Conservation (phyloP, 2,329 filamentous ascomycete genomes). For the Epichloe scottii region DNA sequence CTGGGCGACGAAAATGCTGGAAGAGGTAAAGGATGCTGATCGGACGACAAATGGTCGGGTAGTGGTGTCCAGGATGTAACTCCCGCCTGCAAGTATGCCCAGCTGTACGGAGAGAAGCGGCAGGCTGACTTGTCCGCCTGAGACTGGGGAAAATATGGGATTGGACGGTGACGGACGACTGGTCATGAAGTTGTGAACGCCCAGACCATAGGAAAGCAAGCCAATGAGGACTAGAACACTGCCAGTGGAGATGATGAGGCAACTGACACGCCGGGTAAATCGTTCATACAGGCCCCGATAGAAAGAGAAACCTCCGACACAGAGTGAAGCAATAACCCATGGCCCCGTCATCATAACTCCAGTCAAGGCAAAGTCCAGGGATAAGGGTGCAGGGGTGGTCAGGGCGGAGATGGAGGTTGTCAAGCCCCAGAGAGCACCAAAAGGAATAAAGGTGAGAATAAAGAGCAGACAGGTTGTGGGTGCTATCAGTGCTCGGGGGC, state of each 20-base stretch:
- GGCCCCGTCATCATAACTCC: conserved; percentile 34
- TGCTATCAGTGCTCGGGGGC: conserved; percentile 34
- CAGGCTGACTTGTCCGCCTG: conserved; percentile 19
- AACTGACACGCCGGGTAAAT: conserved; percentile 21
- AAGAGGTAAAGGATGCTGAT: conserved; percentile 37
- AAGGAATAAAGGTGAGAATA: conserved; percentile 31
- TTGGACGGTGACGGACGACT: conserved; percentile 9
- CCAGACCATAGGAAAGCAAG: conserved; percentile 32
- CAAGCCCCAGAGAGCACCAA: conserved; percentile 34
- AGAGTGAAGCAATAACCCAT: conserved; percentile 26
- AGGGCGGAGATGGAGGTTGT: conserved; percentile 32
- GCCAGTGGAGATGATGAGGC: conserved; percentile 23
- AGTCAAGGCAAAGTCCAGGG: conserved; percentile 24
- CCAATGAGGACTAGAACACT: conserved; percentile 27
- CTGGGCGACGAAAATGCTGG: conserved; percentile 31
- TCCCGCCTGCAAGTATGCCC: conserved; percentile 33
- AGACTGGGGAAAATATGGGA: conserved; percentile 16
- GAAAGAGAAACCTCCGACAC: conserved; percentile 21
- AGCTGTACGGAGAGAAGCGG: conserved; percentile 32
- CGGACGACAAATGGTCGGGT: conserved; percentile 29
- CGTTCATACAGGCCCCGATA: conserved; percentile 17
- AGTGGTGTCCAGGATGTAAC: conserved; percentile 26
- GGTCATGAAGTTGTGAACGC: conserved; percentile 20
- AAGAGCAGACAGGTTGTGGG: conserved; percentile 37
- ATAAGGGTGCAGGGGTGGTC: conserved; percentile 31